Conservation (phyloP, 2,329 filamentous ascomycete species). For the Cyclaneusma minus region DNA sequence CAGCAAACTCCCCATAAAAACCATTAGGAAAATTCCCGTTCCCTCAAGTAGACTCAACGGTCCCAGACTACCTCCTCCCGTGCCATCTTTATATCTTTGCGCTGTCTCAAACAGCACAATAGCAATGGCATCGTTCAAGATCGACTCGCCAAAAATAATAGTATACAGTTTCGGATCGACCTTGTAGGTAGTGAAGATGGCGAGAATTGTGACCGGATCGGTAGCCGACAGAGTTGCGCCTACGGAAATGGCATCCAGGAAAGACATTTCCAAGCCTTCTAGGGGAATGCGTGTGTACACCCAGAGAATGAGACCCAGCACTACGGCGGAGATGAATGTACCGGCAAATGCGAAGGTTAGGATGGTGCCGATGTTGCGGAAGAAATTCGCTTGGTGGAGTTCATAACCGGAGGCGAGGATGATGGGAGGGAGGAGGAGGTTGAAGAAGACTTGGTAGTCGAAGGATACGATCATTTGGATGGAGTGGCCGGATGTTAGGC, state of each 20-base stretch:
- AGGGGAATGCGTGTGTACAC: slow-evolving; percentile 78
- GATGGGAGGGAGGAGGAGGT: slow-evolving; percentile 92
- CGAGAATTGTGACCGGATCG: slow-evolving; percentile 91
- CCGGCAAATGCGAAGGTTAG: slow-evolving; percentile 95
- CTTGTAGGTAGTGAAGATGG: slow-evolving; percentile 99
- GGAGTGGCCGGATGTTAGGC: slow-evolving; percentile 64
- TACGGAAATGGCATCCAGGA: slow-evolving; percentile 92
- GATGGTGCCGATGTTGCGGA: slow-evolving; percentile 93
- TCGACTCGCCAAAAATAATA: slow-evolving; percentile 96
- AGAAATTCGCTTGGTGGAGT: slow-evolving; percentile 96
- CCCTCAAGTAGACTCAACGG: slow-evolving; percentile 78
- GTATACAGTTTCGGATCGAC: slow-evolving; percentile 98
- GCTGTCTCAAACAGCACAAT: slow-evolving; percentile 98
- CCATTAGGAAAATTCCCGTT: slow-evolving; percentile 83
- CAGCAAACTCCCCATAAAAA: slow-evolving; percentile 87
- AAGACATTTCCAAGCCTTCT: slow-evolving; percentile 71
- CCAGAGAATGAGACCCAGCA: slow-evolving; percentile 77
- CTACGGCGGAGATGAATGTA: slow-evolving; percentile 93
- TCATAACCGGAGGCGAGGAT: slow-evolving; percentile 96
- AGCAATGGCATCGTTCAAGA: slow-evolving; percentile 93
- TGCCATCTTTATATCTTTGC: slow-evolving; percentile 73
- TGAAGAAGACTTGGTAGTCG: slow-evolving; percentile 99
- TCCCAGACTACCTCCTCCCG: slow-evolving; percentile 52
- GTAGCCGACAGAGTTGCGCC: slow-evolving; percentile 93
- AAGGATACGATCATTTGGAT: slow-evolving; percentile 89